Evolutionary conservation across 2,329 filamentous ascomycete species (phyloP), one percentile per base, ranked within the genome.

Genomic region (Microdochium bolleyi): DNA sequence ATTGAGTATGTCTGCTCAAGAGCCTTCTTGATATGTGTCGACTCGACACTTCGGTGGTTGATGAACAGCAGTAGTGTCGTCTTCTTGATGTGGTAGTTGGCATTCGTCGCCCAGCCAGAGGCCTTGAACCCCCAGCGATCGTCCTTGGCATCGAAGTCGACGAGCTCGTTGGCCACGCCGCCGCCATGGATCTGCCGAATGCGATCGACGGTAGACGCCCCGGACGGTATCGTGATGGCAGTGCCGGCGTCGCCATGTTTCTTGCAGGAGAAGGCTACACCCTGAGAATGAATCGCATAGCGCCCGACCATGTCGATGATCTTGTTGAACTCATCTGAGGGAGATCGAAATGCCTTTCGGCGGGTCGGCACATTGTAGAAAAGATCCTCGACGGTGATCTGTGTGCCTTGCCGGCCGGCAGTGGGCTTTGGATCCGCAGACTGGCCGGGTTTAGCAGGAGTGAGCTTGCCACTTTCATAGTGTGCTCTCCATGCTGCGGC

Each of bases 331-430:
- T 99, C 95, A 64, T 99, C 94, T 37, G 91, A 89, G 19, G 88
- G 74, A 14, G 92, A 97, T 41, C 94, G 84, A 64, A 99, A 99
- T 11, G 95, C 94, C 58, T 85, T 83, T 34, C 92, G 84, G 24
- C 94, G 83, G 9, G 88, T 95, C 0, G 91, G 92, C 1, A 97
- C 83, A 62, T 96, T 99, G 76, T 96, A 99, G 68, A 99, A 99
- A 11, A 99, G 73, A 67, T 99, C 94, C 64, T 99, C 92, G 16
- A 99, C 92, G 0, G 89, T 92, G 62, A 99, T 96, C 63, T 96
- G 92, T 2, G 94, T 99, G 8, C 94, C 94, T 57, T 83, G 86
- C 16, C 92, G 83, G 16, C 94, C 94, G 48, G 94, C 92, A 38
- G 86, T 88, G 3, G 90, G 85, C 64, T 90, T 96, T 2, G 94